Evolutionary conservation across 1,139 yeast genomes (phyloP), one percentile per base, ranked within the genome.

Genomic region (Taphrina confusa): DNA sequence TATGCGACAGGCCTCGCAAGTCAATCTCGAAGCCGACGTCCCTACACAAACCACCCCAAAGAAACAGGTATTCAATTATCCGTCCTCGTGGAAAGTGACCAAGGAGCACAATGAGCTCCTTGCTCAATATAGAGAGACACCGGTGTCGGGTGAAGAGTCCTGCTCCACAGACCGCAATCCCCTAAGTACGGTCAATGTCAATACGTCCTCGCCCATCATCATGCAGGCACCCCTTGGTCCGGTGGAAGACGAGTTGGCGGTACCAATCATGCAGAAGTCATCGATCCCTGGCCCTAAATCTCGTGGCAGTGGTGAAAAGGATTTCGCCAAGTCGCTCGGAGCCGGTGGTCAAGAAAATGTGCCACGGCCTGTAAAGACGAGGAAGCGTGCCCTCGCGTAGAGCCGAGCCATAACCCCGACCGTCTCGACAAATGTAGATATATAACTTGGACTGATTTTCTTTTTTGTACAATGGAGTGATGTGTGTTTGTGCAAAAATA

Each of bases 21-120:
- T 49, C 28, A 23, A 39, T 9, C 14, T 65, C 47, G 40, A 39
- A 23, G 63, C 50, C 16, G 66, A 65, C 39, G 28, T 37, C 31
- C 57, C 64, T 30, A 57, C 66, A 6, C 66, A 65, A 9, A 34
- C 40, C 6, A 65, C 67, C 8, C 67, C 67, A 8, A 62, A 59
- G 54, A 65, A 65, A 55, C 54, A 59, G 27, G 56, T 33, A 12
- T 61, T 58, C 34, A 23, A 16, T 12, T 61, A 61, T 50, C 57
- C 63, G 2, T 14, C 57, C 14, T 33, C 62, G 16, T 61, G 63
- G 63, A 39, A 42, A 9, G 30, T 45, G n/a, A 61, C 63, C 18
- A 14, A 22, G 56, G 37, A 58, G 12, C 63, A 61, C 28, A 51
- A 49, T 5, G 63, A 61, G 27, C 37, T 61, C n/a, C 45, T 61